Conservation (phyloP, 805 yeast species). For the Barnettozyma botsteinii region DNA sequence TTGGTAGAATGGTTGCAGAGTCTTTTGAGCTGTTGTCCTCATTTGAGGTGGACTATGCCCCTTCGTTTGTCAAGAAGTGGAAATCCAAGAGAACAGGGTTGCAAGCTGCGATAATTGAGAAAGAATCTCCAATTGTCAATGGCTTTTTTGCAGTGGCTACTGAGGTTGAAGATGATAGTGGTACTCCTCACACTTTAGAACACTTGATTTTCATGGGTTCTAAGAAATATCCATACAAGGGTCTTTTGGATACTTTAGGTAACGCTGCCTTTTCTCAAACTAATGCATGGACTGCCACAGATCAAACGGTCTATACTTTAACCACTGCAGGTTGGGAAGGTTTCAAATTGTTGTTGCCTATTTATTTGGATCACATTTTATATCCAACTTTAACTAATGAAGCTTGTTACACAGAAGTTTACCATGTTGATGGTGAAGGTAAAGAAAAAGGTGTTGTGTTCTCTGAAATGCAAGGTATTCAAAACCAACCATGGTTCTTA, state of each 20-base stretch:
- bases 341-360: constrained; percentile 74
- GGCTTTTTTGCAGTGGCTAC: constrained; percentile 98
- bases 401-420: constrained; percentile 91
- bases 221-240: constrained; percentile 82
- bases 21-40: constrained; percentile 38
- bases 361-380: constrained; percentile 82
- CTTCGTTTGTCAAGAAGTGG: constrained; percentile 69
- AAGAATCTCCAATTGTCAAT: constrained; percentile 80
- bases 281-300: constrained; percentile 96
- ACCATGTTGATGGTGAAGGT: constrained; percentile 86
- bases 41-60: constrained; percentile 71
- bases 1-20: constrained; percentile 2
- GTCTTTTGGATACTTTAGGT: constrained; percentile 81
- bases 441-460: constrained; percentile 95
- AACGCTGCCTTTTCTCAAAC: constrained; percentile 79
- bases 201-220: constrained; percentile 96
- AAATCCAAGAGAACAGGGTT: constrained; percentile 74
- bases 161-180: constrained; percentile 80
- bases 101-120: constrained; percentile 68
- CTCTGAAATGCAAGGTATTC: constrained; percentile 94
- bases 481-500: constrained; percentile 68
- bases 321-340: constrained; percentile 97
- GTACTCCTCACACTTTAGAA: constrained; percentile 93
- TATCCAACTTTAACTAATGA: constrained; percentile 83
- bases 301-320: constrained; percentile 89